Evolutionary conservation across 257 asterid species (phyloP).

Genomic region (Ballota nigra): DNA sequence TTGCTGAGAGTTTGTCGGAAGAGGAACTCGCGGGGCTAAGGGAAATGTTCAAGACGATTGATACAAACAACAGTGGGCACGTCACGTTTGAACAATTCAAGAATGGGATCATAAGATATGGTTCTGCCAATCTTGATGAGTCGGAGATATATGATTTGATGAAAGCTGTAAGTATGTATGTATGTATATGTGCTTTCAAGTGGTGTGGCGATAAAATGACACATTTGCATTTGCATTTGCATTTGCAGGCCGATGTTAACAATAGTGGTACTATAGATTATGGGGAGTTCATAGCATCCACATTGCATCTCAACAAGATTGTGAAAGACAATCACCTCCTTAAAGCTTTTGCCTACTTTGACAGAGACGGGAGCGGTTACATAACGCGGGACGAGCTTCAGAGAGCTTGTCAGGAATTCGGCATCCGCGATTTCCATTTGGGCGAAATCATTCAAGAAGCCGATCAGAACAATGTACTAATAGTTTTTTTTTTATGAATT

Average conservation of each 20-base stretch:
- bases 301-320: constrained; percentile 38
- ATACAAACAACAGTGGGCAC: constrained; percentile 39
- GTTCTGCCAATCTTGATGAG: constrained; percentile 46
- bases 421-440: constrained; percentile 31
- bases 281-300: constrained; percentile 53
- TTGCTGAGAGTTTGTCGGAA: constrained; percentile 43
- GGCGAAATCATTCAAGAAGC: constrained; percentile 41
- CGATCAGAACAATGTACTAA: constrained; percentile 43
- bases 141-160: constrained; percentile 36
- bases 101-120: constrained; percentile 37
- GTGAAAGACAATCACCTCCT: constrained; percentile 37
- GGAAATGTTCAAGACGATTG: constrained; percentile 42
- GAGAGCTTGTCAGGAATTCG: constrained; percentile 42
- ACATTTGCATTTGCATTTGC: not conserved
- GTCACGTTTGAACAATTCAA: constrained; percentile 49
- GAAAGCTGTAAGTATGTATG: constrained; percentile 34
- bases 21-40: constrained; percentile 46
- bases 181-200: too few species aligned
- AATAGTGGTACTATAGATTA: constrained; percentile 47
- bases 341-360: constrained; percentile 43
- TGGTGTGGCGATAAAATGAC: not conserved
- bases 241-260: constrained; percentile 44
- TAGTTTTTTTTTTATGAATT: not conserved
- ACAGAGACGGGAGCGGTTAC: constrained; percentile 47
- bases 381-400: constrained; percentile 51